Percentiles rank a stretch among this genome's conserved stretches.
Conservation (phyloP, 768 basidiomycete species). For the Trichaptum fuscoviolaceum region DNA sequence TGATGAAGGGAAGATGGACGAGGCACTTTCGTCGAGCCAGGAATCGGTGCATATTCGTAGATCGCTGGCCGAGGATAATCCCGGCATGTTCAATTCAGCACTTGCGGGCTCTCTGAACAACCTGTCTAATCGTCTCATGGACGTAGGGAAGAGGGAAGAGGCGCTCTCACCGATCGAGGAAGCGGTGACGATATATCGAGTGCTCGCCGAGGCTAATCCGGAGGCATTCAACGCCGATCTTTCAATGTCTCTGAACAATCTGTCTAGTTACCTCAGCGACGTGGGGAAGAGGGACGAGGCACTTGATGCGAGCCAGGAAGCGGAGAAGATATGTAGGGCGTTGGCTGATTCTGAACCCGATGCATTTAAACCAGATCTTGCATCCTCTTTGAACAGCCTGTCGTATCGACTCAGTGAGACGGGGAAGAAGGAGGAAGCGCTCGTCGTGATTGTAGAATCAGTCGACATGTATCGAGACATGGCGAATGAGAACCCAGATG, state of each 20-base stretch:
- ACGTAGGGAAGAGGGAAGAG: slow-evolving; percentile 7
- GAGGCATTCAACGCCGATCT: not conserved
- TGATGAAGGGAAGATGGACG: slow-evolving; percentile 4
- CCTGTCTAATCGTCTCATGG: slow-evolving; percentile 6
- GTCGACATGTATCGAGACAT: slow-evolving; percentile 5
- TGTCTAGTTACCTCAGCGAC: slow-evolving; percentile 8
- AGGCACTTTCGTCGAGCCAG: slow-evolving; percentile 7
- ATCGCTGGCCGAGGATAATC: not conserved
- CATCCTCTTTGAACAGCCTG: slow-evolving; percentile 3
- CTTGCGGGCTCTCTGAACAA: not conserved
- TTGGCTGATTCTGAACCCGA: not conserved
- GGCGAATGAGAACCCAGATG: not conserved
- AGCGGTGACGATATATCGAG: slow-evolving; percentile 1
- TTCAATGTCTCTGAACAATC: not conserved
- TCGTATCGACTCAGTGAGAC: slow-evolving; percentile 7
- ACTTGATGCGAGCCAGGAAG: slow-evolving; percentile 5
- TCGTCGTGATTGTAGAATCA: slow-evolving; percentile 6
- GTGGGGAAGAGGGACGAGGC: slow-evolving; percentile 7
- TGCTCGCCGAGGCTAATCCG: not conserved
- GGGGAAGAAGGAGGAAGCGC: slow-evolving; percentile 10
- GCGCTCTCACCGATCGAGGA: slow-evolving; percentile 7
- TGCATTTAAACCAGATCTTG: not conserved
- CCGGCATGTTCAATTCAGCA: not conserved
- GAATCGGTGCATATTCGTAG: not conserved
- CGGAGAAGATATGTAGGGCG: not conserved